phyloP scores from a whole-genome alignment of 805 yeast species.

The Ogataea trehalophila region DNA sequence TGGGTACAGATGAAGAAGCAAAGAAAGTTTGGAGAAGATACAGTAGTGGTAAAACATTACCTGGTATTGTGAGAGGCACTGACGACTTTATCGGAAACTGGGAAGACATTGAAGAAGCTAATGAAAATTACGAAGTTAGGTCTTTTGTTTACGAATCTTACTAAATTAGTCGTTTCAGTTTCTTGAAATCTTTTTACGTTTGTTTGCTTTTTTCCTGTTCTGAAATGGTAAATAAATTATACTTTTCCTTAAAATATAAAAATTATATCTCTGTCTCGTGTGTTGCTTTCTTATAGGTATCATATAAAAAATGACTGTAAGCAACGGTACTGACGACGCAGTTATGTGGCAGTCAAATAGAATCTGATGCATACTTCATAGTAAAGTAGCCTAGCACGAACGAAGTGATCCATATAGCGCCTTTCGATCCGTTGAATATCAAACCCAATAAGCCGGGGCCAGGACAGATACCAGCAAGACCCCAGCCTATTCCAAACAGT shows the following conservation, averaged over 20 bases:
- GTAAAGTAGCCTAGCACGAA: slow-evolving; percentile 26
- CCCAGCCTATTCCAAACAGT: slow-evolving; percentile 52
- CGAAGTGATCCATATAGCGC: slow-evolving; percentile 25
- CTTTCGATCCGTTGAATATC: slow-evolving; percentile 21
- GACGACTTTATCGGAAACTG: slow-evolving; percentile 82
- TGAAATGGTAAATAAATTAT: neutral
- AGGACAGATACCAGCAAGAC: slow-evolving; percentile 46
- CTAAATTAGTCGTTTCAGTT: slow-evolving; percentile 18
- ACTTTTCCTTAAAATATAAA: no score
- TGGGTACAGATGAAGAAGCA: slow-evolving; percentile 86
- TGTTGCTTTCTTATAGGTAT: neutral
- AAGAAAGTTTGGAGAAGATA: slow-evolving; percentile 78
- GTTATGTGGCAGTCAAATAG: neutral
- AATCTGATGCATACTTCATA: slow-evolving; percentile 22
- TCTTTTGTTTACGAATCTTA: slow-evolving; percentile 63
- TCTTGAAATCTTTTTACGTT: neutral
- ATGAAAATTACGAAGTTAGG: slow-evolving; percentile 67
- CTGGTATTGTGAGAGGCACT: slow-evolving; percentile 79
- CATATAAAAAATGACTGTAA: neutral
- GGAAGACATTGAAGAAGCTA: slow-evolving; percentile 81
- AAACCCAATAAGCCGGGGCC: slow-evolving; percentile 42
- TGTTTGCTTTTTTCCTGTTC: neutral
- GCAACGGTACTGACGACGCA: neutral
- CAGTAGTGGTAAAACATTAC: slow-evolving; percentile 67
- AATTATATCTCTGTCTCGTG: neutral